Percentiles rank a stretch among this genome's conserved stretches.
phyloP scores from a whole-genome alignment of 1,139 yeast species.

The Kurtzmaniella natalensis region DNA sequence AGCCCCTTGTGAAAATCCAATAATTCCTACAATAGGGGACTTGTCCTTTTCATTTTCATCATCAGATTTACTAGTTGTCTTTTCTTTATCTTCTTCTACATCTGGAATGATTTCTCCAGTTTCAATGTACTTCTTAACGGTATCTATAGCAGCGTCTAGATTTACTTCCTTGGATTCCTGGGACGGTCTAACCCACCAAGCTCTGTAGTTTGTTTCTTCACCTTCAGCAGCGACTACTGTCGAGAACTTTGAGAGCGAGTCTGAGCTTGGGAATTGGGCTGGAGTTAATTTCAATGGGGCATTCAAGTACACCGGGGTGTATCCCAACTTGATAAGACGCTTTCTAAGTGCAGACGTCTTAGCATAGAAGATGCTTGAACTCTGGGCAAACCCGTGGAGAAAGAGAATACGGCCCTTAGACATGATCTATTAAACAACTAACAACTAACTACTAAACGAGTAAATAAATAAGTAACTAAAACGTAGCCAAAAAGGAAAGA shows the following conservation, averaged over 20 bases:
- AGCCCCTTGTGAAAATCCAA: constrained; percentile 48
- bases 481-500: too few species aligned
- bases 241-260: constrained; percentile 39
- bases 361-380: constrained; percentile 41
- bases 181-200: constrained; percentile 36
- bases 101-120: constrained; percentile 30
- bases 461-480: too few species aligned
- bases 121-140: constrained; percentile 27
- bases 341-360: constrained; percentile 44
- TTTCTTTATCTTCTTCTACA: constrained; percentile 13
- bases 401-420: constrained; percentile 31
- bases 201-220: constrained; percentile 23
- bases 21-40: constrained; percentile 34
- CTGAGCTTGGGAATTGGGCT: constrained; percentile 61
- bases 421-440: too few species aligned
- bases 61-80: constrained; percentile 15
- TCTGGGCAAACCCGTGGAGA: constrained; percentile 44
- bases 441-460: too few species aligned
- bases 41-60: constrained; percentile 11
- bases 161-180: constrained; percentile 19
- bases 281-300: constrained; percentile 66
- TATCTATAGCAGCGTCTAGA: constrained; percentile 25
- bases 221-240: constrained; percentile 21
- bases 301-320: constrained; percentile 71
- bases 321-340: constrained; percentile 29